Conservation (phyloP, 495 filamentous ascomycete species). For the Articulospora tetracladia region DNA sequence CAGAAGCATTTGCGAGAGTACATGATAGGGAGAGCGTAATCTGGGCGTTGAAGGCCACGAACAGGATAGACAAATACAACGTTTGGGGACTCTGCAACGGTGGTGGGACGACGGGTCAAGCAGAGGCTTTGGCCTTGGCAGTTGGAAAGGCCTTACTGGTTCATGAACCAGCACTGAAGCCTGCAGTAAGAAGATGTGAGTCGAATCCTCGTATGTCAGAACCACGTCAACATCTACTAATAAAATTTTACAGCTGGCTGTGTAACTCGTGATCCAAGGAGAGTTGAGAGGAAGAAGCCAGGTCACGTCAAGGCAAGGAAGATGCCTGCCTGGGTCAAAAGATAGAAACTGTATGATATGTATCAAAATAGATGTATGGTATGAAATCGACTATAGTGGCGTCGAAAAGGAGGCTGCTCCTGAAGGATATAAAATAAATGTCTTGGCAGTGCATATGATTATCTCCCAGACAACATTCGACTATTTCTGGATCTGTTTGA, state of each 20-base stretch:
- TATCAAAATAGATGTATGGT: conserved; percentile 3
- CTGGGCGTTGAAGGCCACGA: conserved; percentile 80
- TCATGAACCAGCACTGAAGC: conserved; percentile 88
- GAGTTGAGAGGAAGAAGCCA: conserved; percentile 97
- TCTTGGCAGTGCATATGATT: no score
- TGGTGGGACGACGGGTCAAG: conserved; percentile 91
- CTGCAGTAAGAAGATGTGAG: conserved; percentile 83
- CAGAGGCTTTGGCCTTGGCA: conserved; percentile 91
- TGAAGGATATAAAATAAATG: no score
- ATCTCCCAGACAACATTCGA: no score
- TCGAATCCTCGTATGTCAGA: conserved; percentile 18
- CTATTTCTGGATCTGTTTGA: no score
- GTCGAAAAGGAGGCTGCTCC: no score
- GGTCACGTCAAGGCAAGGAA: conserved; percentile 95
- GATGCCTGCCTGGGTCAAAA: conserved; percentile 97
- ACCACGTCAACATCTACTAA: conserved; percentile 25
- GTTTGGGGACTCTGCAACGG: conserved; percentile 81
- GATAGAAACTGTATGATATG: conserved; percentile 39
- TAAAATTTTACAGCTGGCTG: conserved; percentile 65
- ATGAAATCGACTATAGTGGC: background rate
- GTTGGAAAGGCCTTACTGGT: conserved; percentile 81
- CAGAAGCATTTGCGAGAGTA: conserved; percentile 74
- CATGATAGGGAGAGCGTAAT: conserved; percentile 94
- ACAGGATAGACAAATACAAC: conserved; percentile 94
- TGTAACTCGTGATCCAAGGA: conserved; percentile 86